A percentile compares a stretch with the other conserved stretches of the same genome.
Conservation (phyloP, 495 filamentous ascomycete species). For the Aspergillus bridgeri region DNA sequence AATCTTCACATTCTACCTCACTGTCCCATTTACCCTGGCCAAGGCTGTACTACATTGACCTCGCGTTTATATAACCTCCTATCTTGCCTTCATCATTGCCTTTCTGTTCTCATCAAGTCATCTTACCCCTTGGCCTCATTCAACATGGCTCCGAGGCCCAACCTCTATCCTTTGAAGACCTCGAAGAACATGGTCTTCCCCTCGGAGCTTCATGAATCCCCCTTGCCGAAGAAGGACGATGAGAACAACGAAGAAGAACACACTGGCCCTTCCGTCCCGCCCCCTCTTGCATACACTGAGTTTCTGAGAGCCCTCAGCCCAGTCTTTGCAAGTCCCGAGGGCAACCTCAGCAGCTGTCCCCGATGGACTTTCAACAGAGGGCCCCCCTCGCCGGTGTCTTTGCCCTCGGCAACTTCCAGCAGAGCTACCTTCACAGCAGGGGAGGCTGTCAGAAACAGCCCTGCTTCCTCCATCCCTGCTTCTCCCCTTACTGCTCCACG, state of each 20-base stretch:
- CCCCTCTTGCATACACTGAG: slow-evolving; percentile 9
- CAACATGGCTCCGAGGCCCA: slow-evolving; percentile 5
- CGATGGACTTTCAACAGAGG: slow-evolving; percentile 1
- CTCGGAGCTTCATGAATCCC: slow-evolving; percentile 1
- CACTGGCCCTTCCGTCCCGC: slow-evolving; percentile 6
- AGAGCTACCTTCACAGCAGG: neutral
- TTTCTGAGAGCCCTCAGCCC: slow-evolving; percentile 9
- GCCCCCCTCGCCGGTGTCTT: neutral
- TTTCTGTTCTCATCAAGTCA: neutral
- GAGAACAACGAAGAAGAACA: neutral
- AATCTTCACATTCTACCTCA: neutral
- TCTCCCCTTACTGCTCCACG: neutral
- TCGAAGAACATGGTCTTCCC: slow-evolving; percentile 7
- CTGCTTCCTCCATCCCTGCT: neutral
- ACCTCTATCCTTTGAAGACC: slow-evolving; percentile 6
- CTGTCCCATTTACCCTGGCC: neutral
- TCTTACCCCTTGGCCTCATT: neutral
- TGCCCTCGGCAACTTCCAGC: slow-evolving; percentile 1
- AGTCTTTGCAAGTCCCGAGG: slow-evolving; percentile 2
- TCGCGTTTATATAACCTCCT: neutral
- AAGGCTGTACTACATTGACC: no score
- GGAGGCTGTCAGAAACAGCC: neutral
- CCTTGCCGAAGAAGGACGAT: neutral
- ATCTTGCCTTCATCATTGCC: neutral
- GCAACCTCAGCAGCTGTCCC: neutral